Base-by-base conservation (phyloP, 345 rosid genomes). In the Citropsis articulata region DNA sequence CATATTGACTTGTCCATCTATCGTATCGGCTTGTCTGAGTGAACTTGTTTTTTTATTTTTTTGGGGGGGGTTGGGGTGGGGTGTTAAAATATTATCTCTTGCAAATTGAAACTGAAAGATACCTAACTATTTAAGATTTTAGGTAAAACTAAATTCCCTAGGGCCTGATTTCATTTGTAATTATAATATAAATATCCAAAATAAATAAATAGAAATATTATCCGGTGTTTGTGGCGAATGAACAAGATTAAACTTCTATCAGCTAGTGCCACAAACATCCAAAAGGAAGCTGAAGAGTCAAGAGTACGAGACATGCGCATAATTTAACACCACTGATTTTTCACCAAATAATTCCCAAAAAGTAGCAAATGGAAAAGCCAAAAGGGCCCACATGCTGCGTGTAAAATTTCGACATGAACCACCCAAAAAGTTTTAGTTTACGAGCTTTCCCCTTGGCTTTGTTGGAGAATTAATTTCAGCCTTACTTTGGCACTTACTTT, bases 351-450 rank as follows among this genome's bases (percentile, higher is more conserved):
- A 75, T 22, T 22, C n/a, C 63, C 28, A 65, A n/a, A 65, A 48
- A 22, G 27, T 13, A 65, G 1, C 16, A 13, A 13, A 38, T 5
- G 7, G 69, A 78, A 42, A 69, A 77, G 80, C 83, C 81, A 30
- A 78, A 79, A 63, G 69, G 80, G 40, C 30, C 75, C 55, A 71
- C 76, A 56, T 69, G 77, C 72, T 60, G 59, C 75, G 56, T 72
- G 77, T 72, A 69, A 50, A 56, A 61, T 62, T 27, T 31, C 38
- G 55, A 24, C 25, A 9, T 6, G 12, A 56, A 76, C 72, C 80
- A 48, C 62, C 82, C 42, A 60, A 79, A 85, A 86, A 78, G 83
- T 76, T 66, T 73, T 27, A 74, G 78, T 63, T 76, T 27, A 4
- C 35, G 66, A 67, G 42, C 53, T 78, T 81, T 57, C 81, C 42